Base-by-base conservation (phyloP, 352 stramenopile genomes). In the Globisporangium echinulatum region DNA sequence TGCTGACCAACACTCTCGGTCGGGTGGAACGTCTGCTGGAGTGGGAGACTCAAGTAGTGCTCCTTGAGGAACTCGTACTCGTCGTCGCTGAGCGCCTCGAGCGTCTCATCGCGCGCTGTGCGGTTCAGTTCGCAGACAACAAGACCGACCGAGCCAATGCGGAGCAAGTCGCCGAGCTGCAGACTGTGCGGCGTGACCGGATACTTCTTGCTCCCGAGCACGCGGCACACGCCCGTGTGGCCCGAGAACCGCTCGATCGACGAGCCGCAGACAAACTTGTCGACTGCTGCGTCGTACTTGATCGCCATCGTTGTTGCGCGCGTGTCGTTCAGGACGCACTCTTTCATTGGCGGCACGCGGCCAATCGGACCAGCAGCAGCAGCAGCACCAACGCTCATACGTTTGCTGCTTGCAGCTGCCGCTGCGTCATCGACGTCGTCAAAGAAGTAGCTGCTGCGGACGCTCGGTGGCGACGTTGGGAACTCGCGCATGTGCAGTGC, bases 41-140 rank as follows among this genome's bases (percentile, higher is more conserved):
- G 70, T 3, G 84, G 84, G 9, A 92, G 59, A 68, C 84, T 94
- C 40, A 94, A 60, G 61, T 91, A 94, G 69, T 95, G 88, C 54
- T 90, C 85, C 67, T 95, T 93, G 49, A 96, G 67, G 61, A 86
- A 96, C 52, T 83, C 79, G 49, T 94, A 91, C 66, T 96, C 87
- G 33, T 93, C 77, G 14, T 82, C 79, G 9, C 72, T 92, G n/a
- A 96, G 73, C 55, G 74, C 63, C 54, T 96, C 83, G 53, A 88
- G 71, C 15, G 81, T 85, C 48, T 79, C 73, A 17, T 94, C 83
- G 46, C 69, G 70, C 1, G 67, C 68, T 0, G 82, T 88, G 61
- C 84, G 79, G 63, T 97, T 94, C 4, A 96, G 46, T 65, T 97
- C 90, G 58, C 86, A 96, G 38, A 97, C 90, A 1, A 97, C 88